These are phyloP conservation scores for Podaxis pistillaris DNA, from an alignment of 768 basidiomycete genomes.

Conservation along the genomic window DNA sequence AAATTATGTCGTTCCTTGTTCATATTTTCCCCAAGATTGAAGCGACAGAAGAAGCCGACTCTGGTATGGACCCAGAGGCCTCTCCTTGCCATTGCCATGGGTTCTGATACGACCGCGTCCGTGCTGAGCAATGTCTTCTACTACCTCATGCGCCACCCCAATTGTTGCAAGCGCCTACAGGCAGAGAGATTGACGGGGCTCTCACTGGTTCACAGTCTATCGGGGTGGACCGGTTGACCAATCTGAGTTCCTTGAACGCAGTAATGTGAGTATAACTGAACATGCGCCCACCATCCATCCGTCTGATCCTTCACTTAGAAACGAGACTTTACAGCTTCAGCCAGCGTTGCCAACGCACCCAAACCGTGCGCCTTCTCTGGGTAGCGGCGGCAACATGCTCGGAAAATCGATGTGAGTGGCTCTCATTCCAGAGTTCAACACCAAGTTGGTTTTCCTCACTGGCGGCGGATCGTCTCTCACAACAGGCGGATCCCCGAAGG, in stretches of 20 bases:
- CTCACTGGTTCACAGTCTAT: constrained; percentile 12
- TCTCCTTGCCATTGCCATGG: constrained; percentile 28
- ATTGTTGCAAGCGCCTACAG: constrained; percentile 21
- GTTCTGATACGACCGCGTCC: constrained; percentile 30
- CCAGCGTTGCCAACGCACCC: constrained; percentile 33
- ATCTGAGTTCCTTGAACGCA: constrained; percentile 30
- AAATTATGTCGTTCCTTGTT: not conserved
- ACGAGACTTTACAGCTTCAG: constrained; percentile 35
- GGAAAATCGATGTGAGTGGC: constrained; percentile 17
- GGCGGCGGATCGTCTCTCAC: not conserved
- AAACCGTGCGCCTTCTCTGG: constrained; percentile 29
- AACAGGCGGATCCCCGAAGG: constrained; percentile 39
- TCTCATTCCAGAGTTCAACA: no score
- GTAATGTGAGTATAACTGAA: constrained; percentile 28
- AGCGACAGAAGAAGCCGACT: constrained; percentile 14
- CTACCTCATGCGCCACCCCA: constrained; percentile 24
- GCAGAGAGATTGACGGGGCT: constrained; percentile 26
- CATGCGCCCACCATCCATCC: no score
- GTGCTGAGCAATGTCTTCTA: constrained; percentile 26
- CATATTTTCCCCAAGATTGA: constrained; percentile 13
- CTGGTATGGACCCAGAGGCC: constrained; percentile 12
- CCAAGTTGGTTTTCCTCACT: not conserved
- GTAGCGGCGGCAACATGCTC: constrained; percentile 29
- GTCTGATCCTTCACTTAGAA: constrained; percentile 22
- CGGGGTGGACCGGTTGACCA: constrained; percentile 22